phyloP scores from a whole-genome alignment of 2,329 filamentous ascomycete genomes.

The Botrytis tulipae region DNA sequence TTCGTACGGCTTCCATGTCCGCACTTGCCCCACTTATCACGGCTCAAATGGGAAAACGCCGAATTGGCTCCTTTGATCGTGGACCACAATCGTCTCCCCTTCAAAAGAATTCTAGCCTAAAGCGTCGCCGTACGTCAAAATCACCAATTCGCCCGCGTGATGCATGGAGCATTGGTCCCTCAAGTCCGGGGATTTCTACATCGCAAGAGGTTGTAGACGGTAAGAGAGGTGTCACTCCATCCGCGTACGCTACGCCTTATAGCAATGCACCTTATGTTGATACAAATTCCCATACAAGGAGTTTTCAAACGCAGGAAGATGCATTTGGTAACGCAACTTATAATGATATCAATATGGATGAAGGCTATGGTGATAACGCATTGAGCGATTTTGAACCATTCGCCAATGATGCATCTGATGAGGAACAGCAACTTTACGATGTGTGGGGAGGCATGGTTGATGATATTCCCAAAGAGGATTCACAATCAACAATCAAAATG shows the following conservation, averaged over 20 bases:
- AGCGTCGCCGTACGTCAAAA: constrained; percentile 46
- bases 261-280: constrained; percentile 55
- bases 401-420: not conserved
- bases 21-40: constrained; percentile 44
- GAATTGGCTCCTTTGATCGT: constrained; percentile 46
- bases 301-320: constrained; percentile 23
- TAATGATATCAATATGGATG: constrained; percentile 33
- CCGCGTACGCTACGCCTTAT: constrained; percentile 73
- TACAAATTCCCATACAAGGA: constrained; percentile 15
- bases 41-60: constrained; percentile 42
- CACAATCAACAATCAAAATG: constrained; percentile 4
- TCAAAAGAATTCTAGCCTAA: constrained; percentile 24
- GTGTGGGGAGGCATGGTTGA: constrained; percentile 24
- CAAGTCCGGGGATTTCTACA: constrained; percentile 32
- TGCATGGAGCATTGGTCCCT: constrained; percentile 48
- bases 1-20: constrained; percentile 55
- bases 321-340: constrained; percentile 31
- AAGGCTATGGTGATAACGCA: constrained; percentile 31
- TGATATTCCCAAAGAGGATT: constrained; percentile 1
- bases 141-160: constrained; percentile 55
- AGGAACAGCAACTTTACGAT: constrained; percentile 16
- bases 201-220: constrained; percentile 31
- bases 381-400: constrained; percentile 28
- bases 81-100: constrained; percentile 32
- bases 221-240: constrained; percentile 52